Base-by-base conservation (phyloP, 116 monocot species). In the Posidonia oceanica region DNA sequence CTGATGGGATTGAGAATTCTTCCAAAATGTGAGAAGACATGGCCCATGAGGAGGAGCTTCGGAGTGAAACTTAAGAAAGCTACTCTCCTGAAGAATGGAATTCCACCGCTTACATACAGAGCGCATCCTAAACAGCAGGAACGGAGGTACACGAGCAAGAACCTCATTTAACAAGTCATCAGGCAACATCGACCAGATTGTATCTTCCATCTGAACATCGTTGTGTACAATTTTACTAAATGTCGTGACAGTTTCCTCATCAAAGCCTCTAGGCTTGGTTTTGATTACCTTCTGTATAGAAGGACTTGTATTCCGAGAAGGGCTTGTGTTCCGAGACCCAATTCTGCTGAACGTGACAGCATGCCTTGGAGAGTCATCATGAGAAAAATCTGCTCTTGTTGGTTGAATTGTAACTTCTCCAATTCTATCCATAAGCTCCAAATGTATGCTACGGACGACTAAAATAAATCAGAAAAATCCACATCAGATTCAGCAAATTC, bases 21-120 rank as follows among this genome's bases (percentile, higher is more conserved):
- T 87, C 81, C 85, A 91, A 52, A 83, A 85, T 13, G 91, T 83
- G 22, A 91, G 81, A 64, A 91, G 83, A 66, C 91, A 91, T 58
- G 91, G 91, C 2, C 88, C 91, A 29, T 91, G 91, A 40, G 87
- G 74, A 44, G 85, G 71, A 55, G 85, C 83, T 44, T 56, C 73
- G 8, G 91, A 83, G 59, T 91, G 91, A 42, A 81, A 78, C 37
- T 76, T 70, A 42, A 91, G 79, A 57, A 88, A 91, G 4, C 85
- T 77, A 62, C 62, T 73, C 55, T 91, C 91, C 4, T 85, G 58
- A 15, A 91, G 81, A 67, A 91, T 85, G 1, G 81, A 85, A 52
- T 82, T 83, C 91, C 91, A 91, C 39, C 83, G 51, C 58, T 73
- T 85, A 38, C 85, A 91, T 36, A 88, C 88, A 41, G 85, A 73